Evolutionary conservation across 805 yeast species (phyloP).

Genomic region (Nakazawaea populi): DNA sequence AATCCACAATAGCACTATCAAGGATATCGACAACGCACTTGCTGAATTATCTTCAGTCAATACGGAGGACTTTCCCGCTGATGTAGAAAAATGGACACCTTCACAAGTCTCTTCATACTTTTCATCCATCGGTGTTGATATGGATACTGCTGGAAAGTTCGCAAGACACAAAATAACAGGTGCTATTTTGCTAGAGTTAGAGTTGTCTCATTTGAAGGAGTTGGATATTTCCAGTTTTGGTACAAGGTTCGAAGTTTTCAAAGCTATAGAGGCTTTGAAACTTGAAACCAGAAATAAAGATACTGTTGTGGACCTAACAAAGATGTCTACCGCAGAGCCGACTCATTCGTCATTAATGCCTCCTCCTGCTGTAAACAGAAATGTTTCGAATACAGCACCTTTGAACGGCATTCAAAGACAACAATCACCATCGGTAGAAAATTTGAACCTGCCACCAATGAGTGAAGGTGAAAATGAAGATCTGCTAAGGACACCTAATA

Average conservation of each 20-base stretch:
- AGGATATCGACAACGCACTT: conserved; percentile 69
- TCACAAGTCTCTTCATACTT: conserved; percentile 80
- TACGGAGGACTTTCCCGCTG: conserved; percentile 13
- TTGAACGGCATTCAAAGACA: conserved; percentile 35
- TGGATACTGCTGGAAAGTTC: conserved; percentile 71
- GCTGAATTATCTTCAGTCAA: conserved; percentile 38
- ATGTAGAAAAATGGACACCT: conserved; percentile 72
- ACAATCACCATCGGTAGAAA: conserved; percentile 47
- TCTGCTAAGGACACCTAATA: background rate
- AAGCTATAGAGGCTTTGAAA: conserved; percentile 73
- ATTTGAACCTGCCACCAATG: conserved; percentile 15
- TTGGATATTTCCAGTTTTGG: conserved; percentile 91
- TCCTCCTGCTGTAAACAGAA: conserved; percentile 25
- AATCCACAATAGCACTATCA: conserved; percentile 46
- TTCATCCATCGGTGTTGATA: conserved; percentile 65
- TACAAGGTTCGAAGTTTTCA: conserved; percentile 85
- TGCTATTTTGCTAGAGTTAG: conserved; percentile 75
- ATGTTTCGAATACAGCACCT: conserved; percentile 16
- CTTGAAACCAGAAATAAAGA: conserved; percentile 17
- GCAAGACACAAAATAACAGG: conserved; percentile 88
- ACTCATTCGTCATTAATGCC: conserved; percentile 29
- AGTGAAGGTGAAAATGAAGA: background rate
- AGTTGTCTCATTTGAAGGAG: conserved; percentile 82
- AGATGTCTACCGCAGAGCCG: background rate
- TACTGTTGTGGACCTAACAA: background rate